These are phyloP conservation scores for Suhomyces yuchorum DNA, from an alignment of 1,139 yeast genomes.

Conservation along the genomic window DNA sequence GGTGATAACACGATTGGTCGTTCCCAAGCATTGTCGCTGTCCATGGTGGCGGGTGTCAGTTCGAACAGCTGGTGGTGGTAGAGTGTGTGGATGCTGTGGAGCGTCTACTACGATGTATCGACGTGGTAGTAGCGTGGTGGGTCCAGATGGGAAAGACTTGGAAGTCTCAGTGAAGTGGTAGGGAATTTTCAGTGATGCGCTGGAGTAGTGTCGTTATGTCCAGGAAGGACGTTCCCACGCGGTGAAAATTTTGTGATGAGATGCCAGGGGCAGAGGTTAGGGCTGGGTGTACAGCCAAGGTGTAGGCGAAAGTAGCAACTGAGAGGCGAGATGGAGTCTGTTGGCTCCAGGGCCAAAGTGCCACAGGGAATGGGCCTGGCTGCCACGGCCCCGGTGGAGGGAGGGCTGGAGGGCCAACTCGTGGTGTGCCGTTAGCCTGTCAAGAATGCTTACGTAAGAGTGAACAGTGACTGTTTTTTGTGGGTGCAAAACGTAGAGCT, in stretches of 20 bases:
- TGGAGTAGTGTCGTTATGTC: constrained; percentile 7
- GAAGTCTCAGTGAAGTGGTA: constrained; percentile 3
- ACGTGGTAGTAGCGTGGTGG: constrained; percentile 1
- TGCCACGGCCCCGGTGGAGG: not conserved
- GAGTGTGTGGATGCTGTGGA: not conserved
- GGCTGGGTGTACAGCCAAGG: not conserved
- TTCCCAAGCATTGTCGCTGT: constrained; percentile 21
- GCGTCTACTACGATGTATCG: constrained; percentile 5
- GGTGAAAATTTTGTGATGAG: constrained; percentile 17
- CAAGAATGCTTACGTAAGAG: constrained; percentile 6
- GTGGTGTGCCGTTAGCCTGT: not conserved
- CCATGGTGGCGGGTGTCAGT: constrained; percentile 10
- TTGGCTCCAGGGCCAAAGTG: too few relatives aligned
- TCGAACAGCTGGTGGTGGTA: not conserved
- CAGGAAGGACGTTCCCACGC: constrained; percentile 11
- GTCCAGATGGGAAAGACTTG: constrained; percentile 5
- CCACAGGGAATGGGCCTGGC: too few relatives aligned
- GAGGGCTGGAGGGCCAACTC: not conserved
- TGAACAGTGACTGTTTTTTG: constrained; percentile 13
- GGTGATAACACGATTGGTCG: constrained; percentile 47
- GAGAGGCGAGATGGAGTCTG: too few relatives aligned
- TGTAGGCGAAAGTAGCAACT: not conserved
- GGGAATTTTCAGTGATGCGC: constrained; percentile 6
- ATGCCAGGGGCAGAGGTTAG: constrained; percentile 5
- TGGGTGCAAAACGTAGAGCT: constrained; percentile 1